Conservation (phyloP, 495 filamentous ascomycete genomes). For the Evansstolkia leycettana region DNA sequence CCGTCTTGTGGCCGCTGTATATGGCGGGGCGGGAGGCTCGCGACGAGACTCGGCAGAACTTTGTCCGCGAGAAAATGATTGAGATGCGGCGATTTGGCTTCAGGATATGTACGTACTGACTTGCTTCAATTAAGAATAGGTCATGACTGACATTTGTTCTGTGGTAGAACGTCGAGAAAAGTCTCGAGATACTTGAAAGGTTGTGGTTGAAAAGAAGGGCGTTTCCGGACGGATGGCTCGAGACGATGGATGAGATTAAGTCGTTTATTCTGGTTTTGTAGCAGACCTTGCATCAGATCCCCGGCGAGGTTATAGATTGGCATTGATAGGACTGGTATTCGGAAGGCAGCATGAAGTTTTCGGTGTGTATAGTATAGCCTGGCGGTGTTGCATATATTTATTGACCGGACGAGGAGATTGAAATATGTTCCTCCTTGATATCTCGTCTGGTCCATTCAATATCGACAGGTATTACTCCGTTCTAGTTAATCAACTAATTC, state of each 20-base stretch:
- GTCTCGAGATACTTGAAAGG: slow-evolving; percentile 20
- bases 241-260: slow-evolving; percentile 25
- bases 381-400: too few relatives aligned
- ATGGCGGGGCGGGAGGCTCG: slow-evolving; percentile 26
- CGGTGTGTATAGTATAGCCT: too few relatives aligned
- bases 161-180: slow-evolving; percentile 23
- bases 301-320: too few relatives aligned
- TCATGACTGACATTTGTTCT: slow-evolving; percentile 2
- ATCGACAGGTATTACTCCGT: too few relatives aligned
- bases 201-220: slow-evolving; percentile 27
- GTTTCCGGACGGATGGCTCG: slow-evolving; percentile 27
- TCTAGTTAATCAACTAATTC: too few relatives aligned
- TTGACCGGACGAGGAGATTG: too few relatives aligned
- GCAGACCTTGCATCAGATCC: too few relatives aligned
- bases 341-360: too few relatives aligned
- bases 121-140: neutral
- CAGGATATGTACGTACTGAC: slow-evolving; percentile 9
- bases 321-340: too few relatives aligned
- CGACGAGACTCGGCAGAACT: slow-evolving; percentile 20
- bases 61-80: slow-evolving; percentile 24
- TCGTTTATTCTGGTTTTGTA: slow-evolving; percentile 22
- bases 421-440: too few relatives aligned
- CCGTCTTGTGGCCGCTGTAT: slow-evolving; percentile 26
- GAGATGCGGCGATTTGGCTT: slow-evolving; percentile 26
- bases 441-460: too few relatives aligned